A percentile compares a stretch with the other conserved stretches of the same genome.
These are phyloP conservation scores for Colletotrichum sp. DNA, from an alignment of 2,329 filamentous ascomycete species.

Conservation along the genomic window DNA sequence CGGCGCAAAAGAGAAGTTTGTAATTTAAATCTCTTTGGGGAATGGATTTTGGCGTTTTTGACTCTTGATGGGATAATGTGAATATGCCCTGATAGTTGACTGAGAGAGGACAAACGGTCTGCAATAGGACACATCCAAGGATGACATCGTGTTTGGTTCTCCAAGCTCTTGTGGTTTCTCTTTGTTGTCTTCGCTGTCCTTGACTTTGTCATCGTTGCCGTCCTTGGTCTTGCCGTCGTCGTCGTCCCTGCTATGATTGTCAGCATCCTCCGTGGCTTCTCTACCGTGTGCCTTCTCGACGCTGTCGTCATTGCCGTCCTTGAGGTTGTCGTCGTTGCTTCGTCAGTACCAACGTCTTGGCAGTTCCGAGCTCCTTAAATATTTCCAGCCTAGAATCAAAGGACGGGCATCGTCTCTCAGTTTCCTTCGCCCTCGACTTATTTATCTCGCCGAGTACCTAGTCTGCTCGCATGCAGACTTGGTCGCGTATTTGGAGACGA, in stretches of 20 bases:
- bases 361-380: background rate
- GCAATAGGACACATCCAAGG: background rate
- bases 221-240: background rate
- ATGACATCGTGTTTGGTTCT: fast-evolving
- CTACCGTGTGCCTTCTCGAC: background rate
- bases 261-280: no score
- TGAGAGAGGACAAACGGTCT: fast-evolving
- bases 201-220: background rate
- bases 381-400: fast-evolving
- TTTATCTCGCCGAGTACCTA: background rate
- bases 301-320: background rate
- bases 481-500: background rate
- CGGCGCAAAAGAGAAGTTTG: background rate
- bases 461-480: background rate
- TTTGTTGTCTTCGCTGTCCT: background rate
- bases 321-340: background rate
- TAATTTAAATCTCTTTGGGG: fast-evolving
- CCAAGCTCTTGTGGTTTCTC: background rate
- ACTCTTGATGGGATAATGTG: background rate
- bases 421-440: background rate
- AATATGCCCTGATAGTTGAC: background rate
- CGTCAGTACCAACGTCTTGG: fast-evolving
- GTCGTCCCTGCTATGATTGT: background rate
- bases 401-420: background rate
- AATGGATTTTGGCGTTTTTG: background rate